Evolutionary conservation across 352 stramenopile genomes (phyloP).

Genomic region (Phytophthora cactorum): DNA sequence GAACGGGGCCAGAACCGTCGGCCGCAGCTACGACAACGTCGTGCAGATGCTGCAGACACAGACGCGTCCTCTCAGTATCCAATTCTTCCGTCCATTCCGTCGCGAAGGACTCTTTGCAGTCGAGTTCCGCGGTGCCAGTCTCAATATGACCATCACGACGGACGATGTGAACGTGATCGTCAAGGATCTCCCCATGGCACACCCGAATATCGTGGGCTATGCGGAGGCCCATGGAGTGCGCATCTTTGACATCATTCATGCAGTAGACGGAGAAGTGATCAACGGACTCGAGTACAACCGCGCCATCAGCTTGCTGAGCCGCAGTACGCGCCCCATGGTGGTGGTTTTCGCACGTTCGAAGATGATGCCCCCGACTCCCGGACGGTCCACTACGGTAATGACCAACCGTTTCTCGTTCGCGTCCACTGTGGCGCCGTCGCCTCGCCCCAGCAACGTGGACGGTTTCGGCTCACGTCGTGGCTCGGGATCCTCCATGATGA

Average conservation of each 20-base stretch:
- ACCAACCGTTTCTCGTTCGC: constrained; percentile 77
- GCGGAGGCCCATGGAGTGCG: constrained; percentile 82
- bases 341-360: constrained; percentile 83
- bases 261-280: constrained; percentile 80
- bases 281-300: constrained; percentile 84
- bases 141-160: constrained; percentile 90
- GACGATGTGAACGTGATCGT: constrained; percentile 89
- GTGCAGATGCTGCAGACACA: constrained; percentile 89
- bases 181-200: constrained; percentile 81
- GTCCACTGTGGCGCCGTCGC: constrained; percentile 73
- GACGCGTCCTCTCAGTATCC: constrained; percentile 73
- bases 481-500: constrained; percentile 53
- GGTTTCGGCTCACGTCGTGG: constrained; percentile 46
- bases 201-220: constrained; percentile 86
- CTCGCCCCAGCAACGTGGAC: constrained; percentile 42
- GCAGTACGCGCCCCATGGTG: constrained; percentile 69
- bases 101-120: constrained; percentile 85
- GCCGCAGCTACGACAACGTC: constrained; percentile 80
- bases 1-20: constrained; percentile 73
- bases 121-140: constrained; percentile 76
- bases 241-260: constrained; percentile 83
- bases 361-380: constrained; percentile 61
- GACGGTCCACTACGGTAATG: constrained; percentile 56
- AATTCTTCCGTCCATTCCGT: constrained; percentile 83
- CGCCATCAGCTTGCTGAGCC: constrained; percentile 79